Percentiles rank a stretch among this genome's conserved stretches.
These are phyloP conservation scores for Russula ochroleuca DNA, from an alignment of 768 basidiomycete genomes.

Conservation along the genomic window DNA sequence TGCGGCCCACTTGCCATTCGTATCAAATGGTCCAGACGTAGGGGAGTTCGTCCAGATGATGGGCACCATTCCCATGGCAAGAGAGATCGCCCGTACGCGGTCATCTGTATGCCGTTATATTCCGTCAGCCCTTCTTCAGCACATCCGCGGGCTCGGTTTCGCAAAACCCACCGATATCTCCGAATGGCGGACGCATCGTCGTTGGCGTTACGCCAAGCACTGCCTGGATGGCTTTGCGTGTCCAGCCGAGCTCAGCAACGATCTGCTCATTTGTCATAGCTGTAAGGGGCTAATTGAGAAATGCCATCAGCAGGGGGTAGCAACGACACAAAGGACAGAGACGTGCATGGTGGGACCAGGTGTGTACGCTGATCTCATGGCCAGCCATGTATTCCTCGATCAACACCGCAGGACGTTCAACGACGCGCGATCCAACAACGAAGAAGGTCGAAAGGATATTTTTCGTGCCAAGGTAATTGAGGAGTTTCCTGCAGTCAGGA, in stretches of 20 bases:
- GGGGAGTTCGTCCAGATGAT: constrained; percentile 83
- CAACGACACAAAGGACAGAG: constrained; percentile 13
- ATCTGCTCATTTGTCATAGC: constrained; percentile 74
- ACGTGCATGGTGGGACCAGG: constrained; percentile 79
- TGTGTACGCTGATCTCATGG: constrained; percentile 81
- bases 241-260: constrained; percentile 93
- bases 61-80: constrained; percentile 89
- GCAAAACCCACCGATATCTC: constrained; percentile 57
- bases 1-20: constrained; percentile 49
- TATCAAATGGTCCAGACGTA: constrained; percentile 56
- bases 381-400: constrained; percentile 76
- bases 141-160: neutral
- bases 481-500: constrained; percentile 46
- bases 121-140: constrained; percentile 12
- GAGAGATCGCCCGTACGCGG: constrained; percentile 83
- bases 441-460: constrained; percentile 83
- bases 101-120: constrained; percentile 50
- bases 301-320: constrained; percentile 32
- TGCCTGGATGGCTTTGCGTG: constrained; percentile 75
- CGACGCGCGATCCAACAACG: constrained; percentile 78
- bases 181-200: constrained; percentile 76
- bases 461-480: constrained; percentile 64
- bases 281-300: constrained; percentile 49
- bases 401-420: constrained; percentile 71
- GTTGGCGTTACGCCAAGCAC: constrained; percentile 74